Base-by-base conservation (phyloP, 2,329 filamentous ascomycete species). In the Epicoccum nigrum region DNA sequence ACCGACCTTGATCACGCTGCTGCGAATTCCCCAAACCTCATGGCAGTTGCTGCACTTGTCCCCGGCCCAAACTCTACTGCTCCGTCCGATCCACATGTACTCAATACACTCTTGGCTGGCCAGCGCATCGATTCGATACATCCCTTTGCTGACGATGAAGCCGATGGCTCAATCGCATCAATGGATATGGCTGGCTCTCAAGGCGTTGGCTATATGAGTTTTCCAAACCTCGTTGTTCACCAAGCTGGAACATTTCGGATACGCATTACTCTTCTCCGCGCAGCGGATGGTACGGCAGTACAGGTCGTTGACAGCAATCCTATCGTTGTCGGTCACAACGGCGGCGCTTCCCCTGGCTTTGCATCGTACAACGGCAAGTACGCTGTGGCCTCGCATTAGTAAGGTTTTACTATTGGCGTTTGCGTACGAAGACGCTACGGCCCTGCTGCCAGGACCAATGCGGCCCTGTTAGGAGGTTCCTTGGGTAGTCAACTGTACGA, bases 121-220 rank as follows among this genome's bases (percentile, higher is more conserved):
- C 64, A 65, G 9, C 60, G 67, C 3, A 67, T 69, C 51, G 70
- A 71, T 45, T 68, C 67, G 1, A 67, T 74, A 35, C 70, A 72
- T 23, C 65, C 69, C 1, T 71, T 72, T 50, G 64, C 63, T 20
- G 71, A 72, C 31, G 71, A 72, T 17, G 69, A 71, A 57, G 68
- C 68, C 7, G 69, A 72, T 31, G 70, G 68, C 16, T 67, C 59
- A 9, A 69, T 69, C 35, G 63, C 63, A n/a, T 71, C 68, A 15
- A 70, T 72, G 65, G 70, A 71, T 16, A 68, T 70, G 58, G 64
- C 65, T 27, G 67, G 72, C 13, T 57, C 70, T 4, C 58, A 63
- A 16, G 71, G 70, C 11, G 67, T 74, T 7, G 71, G 71, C 20
- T 73, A 73, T 48, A 71, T 73, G 61, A 64, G 63, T 50, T 74